These are phyloP conservation scores for Sclerotinia nivalis DNA, from an alignment of 2,329 filamentous ascomycete genomes.

Conservation along the genomic window DNA sequence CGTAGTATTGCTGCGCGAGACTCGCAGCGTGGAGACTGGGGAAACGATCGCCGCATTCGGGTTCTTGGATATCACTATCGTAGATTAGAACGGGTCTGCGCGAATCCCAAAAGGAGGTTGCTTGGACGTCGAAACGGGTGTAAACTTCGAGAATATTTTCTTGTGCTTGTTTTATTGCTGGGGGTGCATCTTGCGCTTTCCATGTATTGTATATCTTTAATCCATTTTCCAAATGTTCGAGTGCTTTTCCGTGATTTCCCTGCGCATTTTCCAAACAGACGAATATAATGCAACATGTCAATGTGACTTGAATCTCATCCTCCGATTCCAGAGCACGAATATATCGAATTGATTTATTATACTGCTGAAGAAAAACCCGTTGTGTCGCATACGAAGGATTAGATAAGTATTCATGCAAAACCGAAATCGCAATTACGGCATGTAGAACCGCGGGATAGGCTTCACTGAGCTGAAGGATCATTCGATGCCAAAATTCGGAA, in stretches of 20 bases:
- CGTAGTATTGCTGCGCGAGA: constrained; percentile 24
- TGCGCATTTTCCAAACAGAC: constrained; percentile 30
- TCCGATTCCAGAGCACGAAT: constrained; percentile 14
- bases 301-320: constrained; percentile 22
- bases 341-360: constrained; percentile 25
- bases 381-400: not conserved
- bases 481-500: constrained; percentile 28
- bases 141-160: constrained; percentile 23
- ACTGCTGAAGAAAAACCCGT: constrained; percentile 13
- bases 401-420: constrained; percentile 22
- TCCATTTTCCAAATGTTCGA: constrained; percentile 28
- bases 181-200: not conserved
- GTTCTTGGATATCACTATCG: not conserved
- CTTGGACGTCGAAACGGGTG: constrained; percentile 29
- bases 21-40: constrained; percentile 21
- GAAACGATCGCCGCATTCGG: not conserved
- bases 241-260: constrained; percentile 27
- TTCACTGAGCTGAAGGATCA: constrained; percentile 27
- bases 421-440: constrained; percentile 27
- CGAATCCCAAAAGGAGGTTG: constrained; percentile 28
- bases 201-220: constrained; percentile 28
- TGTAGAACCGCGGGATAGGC: constrained; percentile 27
- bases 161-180: constrained; percentile 16
- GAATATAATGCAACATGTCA: constrained; percentile 31
- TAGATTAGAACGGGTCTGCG: constrained; percentile 24